Evolutionary conservation across 2,329 filamentous ascomycete species (phyloP), one percentile per base, ranked within the genome.

Genomic region (Verticillium tricorpus): DNA sequence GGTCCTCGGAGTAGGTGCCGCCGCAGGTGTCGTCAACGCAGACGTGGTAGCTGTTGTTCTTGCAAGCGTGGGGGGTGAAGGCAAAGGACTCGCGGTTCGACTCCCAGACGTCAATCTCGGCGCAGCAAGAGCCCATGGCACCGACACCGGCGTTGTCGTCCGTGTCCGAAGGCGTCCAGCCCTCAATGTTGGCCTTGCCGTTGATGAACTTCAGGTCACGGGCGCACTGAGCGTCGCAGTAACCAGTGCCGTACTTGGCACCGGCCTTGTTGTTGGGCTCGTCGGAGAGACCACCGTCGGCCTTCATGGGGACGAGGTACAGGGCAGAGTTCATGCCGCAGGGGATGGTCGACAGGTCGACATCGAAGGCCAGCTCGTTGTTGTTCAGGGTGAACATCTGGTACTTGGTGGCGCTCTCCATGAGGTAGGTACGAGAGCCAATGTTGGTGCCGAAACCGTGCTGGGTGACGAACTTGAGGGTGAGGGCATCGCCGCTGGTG

Each of bases 291-390:
- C 82, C 83, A 66, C 82, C 82, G 62, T 84, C 80, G 37, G 76
- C 73, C 22, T 83, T 78, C 84, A 86, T 86, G 35, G 63, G 31
- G 50, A 66, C 65, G 54, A 69, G 67, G 55, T 69, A 69, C 8
- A 88, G 72, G 31, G 85, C 85, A 61, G 85, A 85, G 71, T 89
- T 88, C 64, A 88, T 73, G 59, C 86, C 86, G 67, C 86, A 89
- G 17, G 67, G 82, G n/a, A 88, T 77, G 63, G 81, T 80, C 55
- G 85, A 87, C 54, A 86, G 78, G 69, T 89, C 85, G 17, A 88
- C 84, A 58, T 87, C 85, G 63, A 89, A 87, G n/a, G 82, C 83
- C 69, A 89, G 82, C 70, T 89, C 85, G 68, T 83, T 77, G 73
- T 82, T 82, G 61, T 82, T 76, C 61, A 87, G 75, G 62, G 84